Base-by-base conservation (phyloP, 192 early-diverging fungal species). In the Gigaspora rosea region DNA sequence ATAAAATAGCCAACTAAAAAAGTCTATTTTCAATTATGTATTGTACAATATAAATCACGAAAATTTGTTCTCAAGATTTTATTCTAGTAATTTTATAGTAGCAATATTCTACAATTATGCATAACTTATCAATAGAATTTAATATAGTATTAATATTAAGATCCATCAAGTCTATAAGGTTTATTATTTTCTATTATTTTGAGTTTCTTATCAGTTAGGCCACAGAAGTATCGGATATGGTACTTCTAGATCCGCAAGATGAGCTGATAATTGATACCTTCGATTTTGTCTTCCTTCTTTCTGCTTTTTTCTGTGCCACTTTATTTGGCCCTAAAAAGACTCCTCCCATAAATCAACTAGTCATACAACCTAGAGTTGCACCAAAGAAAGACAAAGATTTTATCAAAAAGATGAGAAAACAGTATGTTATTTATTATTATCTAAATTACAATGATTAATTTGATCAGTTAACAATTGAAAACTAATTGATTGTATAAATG, bases 381-480 rank as follows among this genome's bases (percentile, higher is more conserved):
- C 75, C 48, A 65, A 87, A 78, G 63, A 84, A 81, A 79, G 82
- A 78, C 71, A 85, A 79, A 50, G 78, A 81, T 71, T 89, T 89
- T 80, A 83, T 89, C 11, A 82, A 89, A 68, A 80, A 83, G 49
- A 89, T 89, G 88, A 79, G 78, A 57, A 83, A 89, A 83, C 85
- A 51, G 88, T 85, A 82, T 3, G 71, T 56, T 35, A 3, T 49
- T n/a, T 70, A 18, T 51, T 54, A 36, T 46, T 33, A 50, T 54
- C 35, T 49, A 49, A 48, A 71, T 58, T 27, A 8, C 57, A 36
- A 58, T 20, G 36, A 16, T 22, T 64, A 3, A 12, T 11, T n/a
- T 20, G 20, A 16, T 41, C 12, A 33, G 7, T 48, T 8, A 58
- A n/a, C 57, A 3, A 59, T 58, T 18, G 18, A 73, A 47, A 36